Base-by-base conservation (phyloP, 1,284 basidiomycete genomes). In the Cystobasidiaceae sp. region DNA sequence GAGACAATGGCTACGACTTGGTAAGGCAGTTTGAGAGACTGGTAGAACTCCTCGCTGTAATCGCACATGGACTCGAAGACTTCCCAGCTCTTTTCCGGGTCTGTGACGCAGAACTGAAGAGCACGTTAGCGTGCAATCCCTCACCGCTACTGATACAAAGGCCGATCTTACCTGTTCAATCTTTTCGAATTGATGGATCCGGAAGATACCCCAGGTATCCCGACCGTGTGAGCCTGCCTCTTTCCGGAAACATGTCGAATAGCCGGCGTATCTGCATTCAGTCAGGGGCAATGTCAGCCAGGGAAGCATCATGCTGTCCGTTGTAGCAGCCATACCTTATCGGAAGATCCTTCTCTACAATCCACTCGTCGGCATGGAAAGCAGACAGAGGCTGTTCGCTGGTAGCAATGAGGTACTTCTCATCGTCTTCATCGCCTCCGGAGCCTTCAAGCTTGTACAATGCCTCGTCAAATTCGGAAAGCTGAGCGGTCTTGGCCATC, bases 171-270 rank as follows among this genome's bases (percentile, higher is more conserved):
- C 80, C 77, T 84, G 83, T 77, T 99, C 96, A 57, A 99, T 84
- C 81, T 99, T 99, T 80, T 99, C 96, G 73, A 99, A 99, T 79
- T 99, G 96, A 78, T 99, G 96, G 56, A 98, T 93, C 37, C 96
- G 90, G 86, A 98, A 98, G 79, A 97, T 97, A 66, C 94, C 96
- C 93, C 94, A 97, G 80, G 96, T 97, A 75, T 99, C 96, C 64
- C 92, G 88, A 15, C 96, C 96, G 46, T 93, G 91, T 4, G 90
- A 89, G 50, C 94, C 96, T 3, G 94, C 94, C 80, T 99, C 94
- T 79, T 97, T 98, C 50, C 96, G 85, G 87, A 99, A 99, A 78
- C 94, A 98, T n/a, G 94, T 98, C 74, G 83, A 84, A 77, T 84
- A 84, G 33, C 83, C 83, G 27, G 83, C 83, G 74, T 83, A 83